Evolutionary conservation across 139 green algal genomes (phyloP).

Genomic region (Ostreobium quekettii): DNA sequence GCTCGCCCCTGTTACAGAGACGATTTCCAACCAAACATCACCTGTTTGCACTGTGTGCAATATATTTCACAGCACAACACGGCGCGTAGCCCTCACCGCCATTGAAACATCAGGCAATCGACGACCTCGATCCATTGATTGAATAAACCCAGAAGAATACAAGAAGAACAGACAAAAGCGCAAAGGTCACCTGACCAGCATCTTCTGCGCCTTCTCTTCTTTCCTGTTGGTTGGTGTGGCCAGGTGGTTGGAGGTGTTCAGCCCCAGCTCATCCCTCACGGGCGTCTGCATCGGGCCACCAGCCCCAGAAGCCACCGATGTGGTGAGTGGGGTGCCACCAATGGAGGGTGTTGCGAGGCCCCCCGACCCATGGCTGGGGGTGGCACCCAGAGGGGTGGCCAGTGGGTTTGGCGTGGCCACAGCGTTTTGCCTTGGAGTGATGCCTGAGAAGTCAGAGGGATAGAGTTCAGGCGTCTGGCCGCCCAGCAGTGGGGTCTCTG

Average conservation of each 20-base stretch:
- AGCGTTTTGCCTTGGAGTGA: slow-evolving; percentile 16
- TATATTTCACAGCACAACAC: too few species aligned
- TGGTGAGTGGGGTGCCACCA: slow-evolving; percentile 14
- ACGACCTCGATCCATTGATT: background rate
- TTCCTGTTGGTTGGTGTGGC: slow-evolving; percentile 13
- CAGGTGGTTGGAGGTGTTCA: slow-evolving; percentile 65
- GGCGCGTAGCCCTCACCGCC: too few species aligned
- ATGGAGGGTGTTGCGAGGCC: background rate
- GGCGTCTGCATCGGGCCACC: slow-evolving; percentile 47
- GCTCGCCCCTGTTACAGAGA: too few species aligned
- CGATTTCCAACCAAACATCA: too few species aligned
- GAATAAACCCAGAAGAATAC: background rate
- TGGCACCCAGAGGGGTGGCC: slow-evolving; percentile 13
- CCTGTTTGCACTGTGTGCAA: too few species aligned
- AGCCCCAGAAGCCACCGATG: slow-evolving; percentile 11
- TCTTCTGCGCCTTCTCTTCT: slow-evolving; percentile 17
- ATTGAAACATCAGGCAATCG: too few species aligned
- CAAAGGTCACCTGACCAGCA: background rate
- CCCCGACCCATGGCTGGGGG: background rate
- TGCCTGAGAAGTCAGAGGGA: slow-evolving; percentile 49
- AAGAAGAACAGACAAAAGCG: too few species aligned
- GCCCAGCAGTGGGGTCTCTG: slow-evolving; percentile 82
- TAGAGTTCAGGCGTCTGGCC: slow-evolving; percentile 75
- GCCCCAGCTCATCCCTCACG: slow-evolving; percentile 66
- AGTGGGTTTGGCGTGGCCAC: slow-evolving; percentile 30